Evolutionary conservation across 2,329 filamentous ascomycete species (phyloP), one percentile per base, ranked within the genome.

Genomic region (Fusarium sp.): DNA sequence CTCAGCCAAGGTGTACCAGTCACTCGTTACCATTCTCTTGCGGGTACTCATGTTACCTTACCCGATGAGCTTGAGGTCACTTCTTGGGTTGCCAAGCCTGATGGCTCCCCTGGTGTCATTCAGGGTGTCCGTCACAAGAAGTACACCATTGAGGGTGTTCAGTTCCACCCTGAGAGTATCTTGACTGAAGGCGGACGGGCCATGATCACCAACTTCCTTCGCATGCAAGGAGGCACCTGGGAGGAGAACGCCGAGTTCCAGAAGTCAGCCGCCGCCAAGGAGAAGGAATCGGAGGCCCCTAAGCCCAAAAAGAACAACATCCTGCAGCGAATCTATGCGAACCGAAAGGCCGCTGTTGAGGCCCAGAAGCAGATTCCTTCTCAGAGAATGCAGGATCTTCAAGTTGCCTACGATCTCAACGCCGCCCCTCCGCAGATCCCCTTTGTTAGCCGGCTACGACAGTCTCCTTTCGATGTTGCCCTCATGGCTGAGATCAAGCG

Each of bases 111-210:
- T 74, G 94, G 94, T 34, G 92, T 98, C 69, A 99, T 99, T 77
- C 98, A 98, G 93, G 97, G 97, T 56, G 94, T 99, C 54, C 92
- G 97, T 54, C 97, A 99, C 86, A 98, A 96, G 85, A 90, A 97
- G 80, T 93, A 92, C 79, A 90, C 94, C 2, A 88, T 98, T n/a
- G 97, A 99, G 83, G 97, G 95, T 45, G 97, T 99, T 18, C 97
- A 99, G 81, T 99, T 98, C 78, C 97, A 99, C 78, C 97, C 97
- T 0, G 97, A 99, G 84, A 98, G 96, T 82, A 99, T 99, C 67
- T 86, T 99, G 61, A 98, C 96, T 0, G 95, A 93, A 54, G 91
- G 97, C 68, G 97, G 97, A 5, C 92, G 95, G 39, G 85, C 89
- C 39, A 98, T 99, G 94, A 90, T 99, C 81, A 92, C 91, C 80